Percentiles rank a stretch among this genome's conserved stretches.
Evolutionary conservation across 495 filamentous ascomycete species (phyloP).

Genomic region (Penicillium soppii): DNA sequence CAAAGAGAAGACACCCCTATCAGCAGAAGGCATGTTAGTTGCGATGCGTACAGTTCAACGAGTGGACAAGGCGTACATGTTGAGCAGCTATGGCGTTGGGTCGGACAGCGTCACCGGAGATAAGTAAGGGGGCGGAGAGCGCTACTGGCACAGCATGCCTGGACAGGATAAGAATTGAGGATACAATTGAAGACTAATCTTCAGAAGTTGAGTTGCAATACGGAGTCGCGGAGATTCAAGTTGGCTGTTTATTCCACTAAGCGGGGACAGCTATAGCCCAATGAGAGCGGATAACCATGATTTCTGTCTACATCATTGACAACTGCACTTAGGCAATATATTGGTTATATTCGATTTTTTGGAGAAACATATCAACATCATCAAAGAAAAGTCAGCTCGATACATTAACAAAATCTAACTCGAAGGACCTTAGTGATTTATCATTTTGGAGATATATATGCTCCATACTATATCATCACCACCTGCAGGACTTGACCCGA

Average conservation of each 20-base stretch:
- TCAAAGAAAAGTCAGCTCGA: no score
- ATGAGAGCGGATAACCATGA: not conserved
- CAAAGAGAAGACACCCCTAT: constrained; percentile 89
- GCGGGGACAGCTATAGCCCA: not conserved
- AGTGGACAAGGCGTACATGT: constrained; percentile 18
- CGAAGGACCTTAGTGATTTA: no score
- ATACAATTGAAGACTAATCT: not conserved
- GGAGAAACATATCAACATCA: no score
- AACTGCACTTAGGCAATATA: no score
- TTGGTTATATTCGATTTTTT: no score
- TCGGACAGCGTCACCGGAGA: constrained; percentile 14
- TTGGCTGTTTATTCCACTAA: not conserved
- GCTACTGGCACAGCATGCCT: constrained; percentile 17
- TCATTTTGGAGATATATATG: no score
- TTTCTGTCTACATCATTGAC: no score
- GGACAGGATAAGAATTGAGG: not conserved
- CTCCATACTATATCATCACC: no score
- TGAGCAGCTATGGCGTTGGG: constrained; percentile 6
- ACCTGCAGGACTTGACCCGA: no score
- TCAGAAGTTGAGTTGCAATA: not conserved
- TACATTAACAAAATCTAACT: no score
- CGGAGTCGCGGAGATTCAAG: no score
- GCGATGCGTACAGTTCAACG: constrained; percentile 2
- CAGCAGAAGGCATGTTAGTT: constrained; percentile 14
- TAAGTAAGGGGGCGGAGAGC: not conserved